Conservation (phyloP, 148 eudicot species). For the Fallopia convolvulus region DNA sequence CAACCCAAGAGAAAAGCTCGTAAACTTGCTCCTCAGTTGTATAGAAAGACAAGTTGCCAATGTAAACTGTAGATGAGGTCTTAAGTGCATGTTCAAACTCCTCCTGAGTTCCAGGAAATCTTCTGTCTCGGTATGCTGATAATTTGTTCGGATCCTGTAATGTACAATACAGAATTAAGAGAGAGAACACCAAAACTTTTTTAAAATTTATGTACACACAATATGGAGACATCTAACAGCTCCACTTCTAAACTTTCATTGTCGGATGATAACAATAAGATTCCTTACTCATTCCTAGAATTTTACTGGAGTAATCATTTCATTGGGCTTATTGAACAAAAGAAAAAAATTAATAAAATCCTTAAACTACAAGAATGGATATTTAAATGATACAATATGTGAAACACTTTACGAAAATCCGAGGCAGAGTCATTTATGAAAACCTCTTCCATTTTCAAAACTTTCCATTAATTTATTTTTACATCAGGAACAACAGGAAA, state of each 20-base stretch:
- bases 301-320: background rate
- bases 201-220: background rate
- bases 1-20: constrained; percentile 86
- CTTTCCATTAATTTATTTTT: background rate
- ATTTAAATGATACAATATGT: background rate
- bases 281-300: background rate
- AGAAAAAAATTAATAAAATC: too few species aligned
- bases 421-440: background rate
- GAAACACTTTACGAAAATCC: background rate
- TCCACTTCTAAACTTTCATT: background rate
- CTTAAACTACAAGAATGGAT: too few species aligned
- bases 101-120: constrained; percentile 84
- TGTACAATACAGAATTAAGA: background rate
- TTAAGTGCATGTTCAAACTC: constrained; percentile 82
- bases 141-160: constrained; percentile 49
- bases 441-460: background rate
- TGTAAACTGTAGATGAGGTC: constrained; percentile 66
- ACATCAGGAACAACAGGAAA: background rate
- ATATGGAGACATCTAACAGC: background rate
- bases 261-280: background rate
- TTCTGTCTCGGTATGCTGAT: constrained; percentile 84
- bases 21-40: constrained; percentile 96
- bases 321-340: background rate
- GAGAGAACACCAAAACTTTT: background rate
- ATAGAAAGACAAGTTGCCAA: constrained; percentile 96